A percentile compares a stretch with the other conserved stretches of the same genome.
These are phyloP conservation scores for Russula abietina DNA, from an alignment of 768 basidiomycete species.

Conservation along the genomic window DNA sequence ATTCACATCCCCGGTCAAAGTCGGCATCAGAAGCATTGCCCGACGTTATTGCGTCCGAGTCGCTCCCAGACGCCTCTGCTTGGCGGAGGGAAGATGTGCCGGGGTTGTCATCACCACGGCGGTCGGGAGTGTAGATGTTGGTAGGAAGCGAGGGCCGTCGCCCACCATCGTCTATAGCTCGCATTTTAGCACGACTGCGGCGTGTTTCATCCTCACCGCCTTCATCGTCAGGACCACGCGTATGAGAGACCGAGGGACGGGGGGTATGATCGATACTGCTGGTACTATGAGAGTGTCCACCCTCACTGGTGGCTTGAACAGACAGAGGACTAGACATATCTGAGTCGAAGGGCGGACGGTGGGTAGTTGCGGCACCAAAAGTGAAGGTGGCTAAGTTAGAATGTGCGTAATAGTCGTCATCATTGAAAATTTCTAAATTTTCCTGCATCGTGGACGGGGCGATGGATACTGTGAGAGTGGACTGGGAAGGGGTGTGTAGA, in stretches of 20 bases:
- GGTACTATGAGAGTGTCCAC: conserved; percentile 23
- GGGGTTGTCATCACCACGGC: neutral
- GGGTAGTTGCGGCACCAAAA: conserved; percentile 35
- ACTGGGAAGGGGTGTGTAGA: conserved; percentile 26
- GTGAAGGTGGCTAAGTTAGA: conserved; percentile 38
- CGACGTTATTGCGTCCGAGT: conserved; percentile 14
- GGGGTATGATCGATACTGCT: conserved; percentile 40
- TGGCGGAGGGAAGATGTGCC: conserved; percentile 3
- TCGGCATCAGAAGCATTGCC: conserved; percentile 13
- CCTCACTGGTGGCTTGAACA: conserved; percentile 9
- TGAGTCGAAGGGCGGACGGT: conserved; percentile 27
- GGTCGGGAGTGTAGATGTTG: conserved; percentile 28
- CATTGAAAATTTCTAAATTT: conserved; percentile 23
- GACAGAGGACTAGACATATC: conserved; percentile 38
- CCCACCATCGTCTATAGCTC: conserved; percentile 40
- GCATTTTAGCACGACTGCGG: conserved; percentile 37
- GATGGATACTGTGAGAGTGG: conserved; percentile 22
- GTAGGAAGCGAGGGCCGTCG: conserved; percentile 38
- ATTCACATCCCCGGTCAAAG: conserved; percentile 14
- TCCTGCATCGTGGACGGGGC: conserved; percentile 24
- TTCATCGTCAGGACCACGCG: conserved; percentile 33
- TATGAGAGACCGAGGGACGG: conserved; percentile 37
- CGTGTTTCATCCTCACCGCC: conserved; percentile 31
- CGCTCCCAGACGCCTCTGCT: conserved; percentile 11
- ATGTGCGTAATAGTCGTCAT: conserved; percentile 31